phyloP scores from a whole-genome alignment of 805 yeast species.

The Ogataea ramenticola region DNA sequence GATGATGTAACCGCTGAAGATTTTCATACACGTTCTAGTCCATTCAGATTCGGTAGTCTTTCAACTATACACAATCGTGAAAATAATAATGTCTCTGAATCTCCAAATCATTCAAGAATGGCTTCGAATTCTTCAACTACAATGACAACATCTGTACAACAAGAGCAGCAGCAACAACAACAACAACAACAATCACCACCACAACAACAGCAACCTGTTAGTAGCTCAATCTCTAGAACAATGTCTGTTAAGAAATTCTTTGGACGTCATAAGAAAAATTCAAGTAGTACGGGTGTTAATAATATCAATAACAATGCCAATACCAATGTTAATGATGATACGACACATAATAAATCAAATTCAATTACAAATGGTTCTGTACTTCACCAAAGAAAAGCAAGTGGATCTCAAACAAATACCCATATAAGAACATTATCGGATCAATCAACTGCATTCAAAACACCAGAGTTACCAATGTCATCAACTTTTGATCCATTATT shows the following conservation, averaged over 20 bases:
- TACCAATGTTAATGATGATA: neutral
- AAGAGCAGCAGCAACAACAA: neutral
- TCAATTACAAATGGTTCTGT: neutral
- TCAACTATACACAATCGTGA: neutral
- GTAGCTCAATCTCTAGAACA: constrained; percentile 13
- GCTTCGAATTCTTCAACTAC: neutral
- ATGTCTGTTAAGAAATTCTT: constrained; percentile 15
- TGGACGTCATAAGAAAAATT: constrained; percentile 21
- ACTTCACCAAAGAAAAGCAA: neutral
- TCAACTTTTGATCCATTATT: neutral
- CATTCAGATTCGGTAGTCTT: constrained; percentile 13
- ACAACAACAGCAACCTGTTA: constrained; percentile 1
- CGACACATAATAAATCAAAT: constrained; percentile 7
- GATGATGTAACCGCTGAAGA: neutral
- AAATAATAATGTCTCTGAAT: neutral
- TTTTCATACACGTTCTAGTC: constrained; percentile 2
- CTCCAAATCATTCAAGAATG: neutral
- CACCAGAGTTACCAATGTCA: neutral
- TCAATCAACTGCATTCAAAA: constrained; percentile 14
- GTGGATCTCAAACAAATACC: neutral
- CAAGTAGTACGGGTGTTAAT: constrained; percentile 12
- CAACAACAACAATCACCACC: neutral
- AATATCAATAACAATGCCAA: too few relatives aligned
- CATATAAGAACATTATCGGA: constrained; percentile 18
- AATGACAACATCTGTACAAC: neutral